Evolutionary conservation across 495 filamentous ascomycete genomes (phyloP).

Genomic region (Xanthoparmelia taractica): DNA sequence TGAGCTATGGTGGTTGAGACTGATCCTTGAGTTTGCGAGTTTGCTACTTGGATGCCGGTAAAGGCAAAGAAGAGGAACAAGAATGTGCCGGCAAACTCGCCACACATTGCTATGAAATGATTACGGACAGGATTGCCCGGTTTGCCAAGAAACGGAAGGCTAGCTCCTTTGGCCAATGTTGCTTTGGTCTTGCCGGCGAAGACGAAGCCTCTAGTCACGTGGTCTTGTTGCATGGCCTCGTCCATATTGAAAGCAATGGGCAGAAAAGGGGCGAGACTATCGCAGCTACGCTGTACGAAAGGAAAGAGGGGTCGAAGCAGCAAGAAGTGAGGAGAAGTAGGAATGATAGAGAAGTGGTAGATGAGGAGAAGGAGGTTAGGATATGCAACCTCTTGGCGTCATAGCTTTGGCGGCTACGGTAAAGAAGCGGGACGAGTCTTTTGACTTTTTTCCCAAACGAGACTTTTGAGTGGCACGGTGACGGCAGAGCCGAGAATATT

Average conservation of each 20-base stretch:
- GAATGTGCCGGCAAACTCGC: constrained; percentile 76
- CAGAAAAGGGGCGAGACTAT: not conserved
- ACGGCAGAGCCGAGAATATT: not conserved
- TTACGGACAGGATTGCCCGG: constrained; percentile 28
- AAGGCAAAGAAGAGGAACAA: constrained; percentile 79
- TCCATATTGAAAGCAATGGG: not conserved
- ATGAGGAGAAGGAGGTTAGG: not conserved
- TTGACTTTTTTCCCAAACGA: not conserved
- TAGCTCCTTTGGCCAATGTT: constrained; percentile 4
- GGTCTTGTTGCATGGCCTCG: not conserved
- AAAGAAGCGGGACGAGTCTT: not conserved
- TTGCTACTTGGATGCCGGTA: constrained; percentile 65
- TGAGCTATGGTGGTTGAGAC: constrained; percentile 18
- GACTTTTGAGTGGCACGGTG: not conserved
- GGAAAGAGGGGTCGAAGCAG: not conserved
- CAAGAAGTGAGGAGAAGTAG: not conserved
- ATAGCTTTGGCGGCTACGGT: not conserved
- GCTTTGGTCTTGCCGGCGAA: constrained; percentile 11
- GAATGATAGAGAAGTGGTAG: not conserved
- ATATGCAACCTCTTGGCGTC: constrained; percentile 7
- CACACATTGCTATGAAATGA: constrained; percentile 52
- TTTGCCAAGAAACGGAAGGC: constrained; percentile 14
- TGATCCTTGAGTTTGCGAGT: constrained; percentile 29
- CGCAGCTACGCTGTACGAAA: not conserved
- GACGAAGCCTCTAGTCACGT: constrained; percentile 14